These are phyloP conservation scores for Mortierella claussenii DNA, from an alignment of 192 early-diverging fungal species.

Conservation along the genomic window DNA sequence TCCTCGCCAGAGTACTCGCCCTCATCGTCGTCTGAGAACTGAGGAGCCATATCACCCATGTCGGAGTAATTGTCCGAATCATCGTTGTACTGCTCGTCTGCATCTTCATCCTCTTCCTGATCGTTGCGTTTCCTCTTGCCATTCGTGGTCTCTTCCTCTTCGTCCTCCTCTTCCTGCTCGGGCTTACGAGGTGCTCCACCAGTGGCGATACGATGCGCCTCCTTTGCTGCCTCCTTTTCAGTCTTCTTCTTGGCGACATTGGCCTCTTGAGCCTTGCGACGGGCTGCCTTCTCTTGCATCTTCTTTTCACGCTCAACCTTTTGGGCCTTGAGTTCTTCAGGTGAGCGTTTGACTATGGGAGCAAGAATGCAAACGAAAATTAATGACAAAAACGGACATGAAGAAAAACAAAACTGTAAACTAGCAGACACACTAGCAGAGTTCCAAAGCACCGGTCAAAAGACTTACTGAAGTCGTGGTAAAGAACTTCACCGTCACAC, in stretches of 20 bases:
- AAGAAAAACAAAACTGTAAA: no score
- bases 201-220: conserved; percentile 61
- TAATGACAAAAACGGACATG: no score
- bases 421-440: no score
- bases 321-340: conserved; percentile 76
- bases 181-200: conserved; percentile 52
- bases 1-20: conserved; percentile 35
- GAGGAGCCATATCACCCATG: conserved; percentile 49
- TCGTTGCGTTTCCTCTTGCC: conserved; percentile 54
- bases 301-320: conserved; percentile 69
- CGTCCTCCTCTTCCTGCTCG: conserved; percentile 32
- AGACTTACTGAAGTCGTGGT: conserved; percentile 80
- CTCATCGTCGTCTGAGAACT: conserved; percentile 46
- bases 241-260: conserved; percentile 86
- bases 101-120: conserved; percentile 51
- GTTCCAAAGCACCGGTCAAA: no score
- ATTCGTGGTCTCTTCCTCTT: conserved; percentile 27
- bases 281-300: conserved; percentile 69
- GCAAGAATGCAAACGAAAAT: neutral
- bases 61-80: conserved; percentile 48
- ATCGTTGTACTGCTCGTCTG: conserved; percentile 41
- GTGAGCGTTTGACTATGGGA: conserved; percentile 72
- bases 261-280: conserved; percentile 82
- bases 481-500: conserved; percentile 93
- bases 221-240: conserved; percentile 68